A percentile compares a stretch with the other conserved stretches of the same genome.
These are phyloP conservation scores for Cryomyces minteri DNA, from an alignment of 495 filamentous ascomycete genomes.

Conservation along the genomic window DNA sequence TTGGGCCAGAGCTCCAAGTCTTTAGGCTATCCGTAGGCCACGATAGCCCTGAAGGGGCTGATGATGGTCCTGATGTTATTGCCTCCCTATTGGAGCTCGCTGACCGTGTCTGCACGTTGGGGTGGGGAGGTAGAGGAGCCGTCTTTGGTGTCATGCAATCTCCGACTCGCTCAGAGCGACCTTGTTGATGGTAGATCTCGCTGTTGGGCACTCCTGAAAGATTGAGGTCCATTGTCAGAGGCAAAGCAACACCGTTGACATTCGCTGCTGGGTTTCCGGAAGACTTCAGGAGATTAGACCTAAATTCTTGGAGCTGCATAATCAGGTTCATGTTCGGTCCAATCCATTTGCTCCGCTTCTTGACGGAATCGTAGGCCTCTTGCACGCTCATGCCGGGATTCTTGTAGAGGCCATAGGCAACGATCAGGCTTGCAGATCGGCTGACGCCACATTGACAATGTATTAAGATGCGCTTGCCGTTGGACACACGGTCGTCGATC, in stretches of 20 bases:
- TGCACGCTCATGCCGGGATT: constrained; percentile 77
- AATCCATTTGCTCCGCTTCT: constrained; percentile 83
- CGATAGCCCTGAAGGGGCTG: too few relatives aligned
- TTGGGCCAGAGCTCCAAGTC: not conserved
- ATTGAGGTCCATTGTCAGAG: constrained; percentile 2
- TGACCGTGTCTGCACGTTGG: too few relatives aligned
- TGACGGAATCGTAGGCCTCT: constrained; percentile 81
- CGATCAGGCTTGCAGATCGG: constrained; percentile 88
- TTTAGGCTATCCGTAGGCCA: too few relatives aligned
- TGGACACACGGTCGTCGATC: constrained; percentile 58
- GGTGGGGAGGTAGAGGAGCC: constrained; percentile 1
- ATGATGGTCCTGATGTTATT: not conserved
- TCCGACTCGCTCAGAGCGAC: constrained; percentile 1
- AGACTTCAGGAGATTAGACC: constrained; percentile 35
- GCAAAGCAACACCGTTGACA: constrained; percentile 6
- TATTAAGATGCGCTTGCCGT: constrained; percentile 74
- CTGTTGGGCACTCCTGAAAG: constrained; percentile 11
- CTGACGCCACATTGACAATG: constrained; percentile 96
- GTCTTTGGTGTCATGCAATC: constrained; percentile 6
- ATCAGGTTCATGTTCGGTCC: constrained; percentile 97
- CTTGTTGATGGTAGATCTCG: constrained; percentile 8
- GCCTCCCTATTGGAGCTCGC: too few relatives aligned
- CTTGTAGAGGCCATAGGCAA: constrained; percentile 89
- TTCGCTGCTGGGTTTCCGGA: constrained; percentile 8
- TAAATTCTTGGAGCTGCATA: constrained; percentile 90